phyloP scores from a whole-genome alignment of 208 protist genomes.

The Crithidia sp. region DNA sequence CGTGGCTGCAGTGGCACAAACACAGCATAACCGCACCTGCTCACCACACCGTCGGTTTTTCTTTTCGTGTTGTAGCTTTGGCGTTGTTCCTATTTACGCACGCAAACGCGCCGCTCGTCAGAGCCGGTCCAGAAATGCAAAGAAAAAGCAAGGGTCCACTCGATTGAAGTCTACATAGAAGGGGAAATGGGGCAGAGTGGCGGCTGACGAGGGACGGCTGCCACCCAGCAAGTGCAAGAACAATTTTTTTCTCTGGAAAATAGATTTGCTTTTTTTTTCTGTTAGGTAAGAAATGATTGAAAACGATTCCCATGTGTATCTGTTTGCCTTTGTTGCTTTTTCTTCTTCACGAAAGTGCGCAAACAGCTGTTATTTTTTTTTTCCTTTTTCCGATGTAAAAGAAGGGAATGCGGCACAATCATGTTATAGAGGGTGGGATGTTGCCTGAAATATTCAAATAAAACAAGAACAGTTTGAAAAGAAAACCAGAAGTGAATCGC shows the following conservation, averaged over 20 bases:
- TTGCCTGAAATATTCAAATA: background rate
- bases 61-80: background rate
- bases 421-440: background rate
- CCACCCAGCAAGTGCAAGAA: background rate
- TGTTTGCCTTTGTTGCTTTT: background rate
- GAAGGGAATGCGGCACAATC: too few relatives aligned
- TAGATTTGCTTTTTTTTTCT: background rate
- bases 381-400: background rate
- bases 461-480: constrained; percentile 1
- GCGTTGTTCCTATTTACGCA: background rate
- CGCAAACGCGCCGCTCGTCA: background rate
- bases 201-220: background rate
- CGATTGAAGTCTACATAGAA: background rate
- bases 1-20: background rate
- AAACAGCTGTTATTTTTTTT: constrained; percentile 11
- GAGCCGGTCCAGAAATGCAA: background rate
- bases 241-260: background rate
- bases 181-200: background rate
- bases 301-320: background rate
- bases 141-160: background rate
- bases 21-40: background rate
- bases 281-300: background rate
- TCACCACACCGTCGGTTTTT: too few relatives aligned
- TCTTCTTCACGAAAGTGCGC: background rate
- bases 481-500: constrained; percentile 1